Percentiles rank a stretch among this genome's conserved stretches.
These are phyloP conservation scores for Bruguiera sexangula DNA, from an alignment of 345 rosid genomes.

Conservation along the genomic window DNA sequence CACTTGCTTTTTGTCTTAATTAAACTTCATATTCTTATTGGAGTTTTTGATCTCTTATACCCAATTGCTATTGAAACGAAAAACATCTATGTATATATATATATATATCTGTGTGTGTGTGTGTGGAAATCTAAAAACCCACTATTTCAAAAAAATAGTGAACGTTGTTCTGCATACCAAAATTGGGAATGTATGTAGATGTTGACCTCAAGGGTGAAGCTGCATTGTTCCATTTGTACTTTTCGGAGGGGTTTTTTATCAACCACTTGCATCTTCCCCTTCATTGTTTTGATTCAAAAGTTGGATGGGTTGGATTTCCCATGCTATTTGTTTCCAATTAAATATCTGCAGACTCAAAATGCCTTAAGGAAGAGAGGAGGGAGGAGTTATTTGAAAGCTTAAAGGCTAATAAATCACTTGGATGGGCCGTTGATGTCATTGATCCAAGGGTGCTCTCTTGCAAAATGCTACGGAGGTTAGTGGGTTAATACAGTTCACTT, in stretches of 20 bases:
- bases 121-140: too few species aligned
- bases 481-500: slow-evolving; percentile 3
- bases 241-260: too few species aligned
- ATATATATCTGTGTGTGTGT: too few species aligned
- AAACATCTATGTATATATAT: too few species aligned
- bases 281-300: neutral
- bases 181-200: too few species aligned
- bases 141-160: too few species aligned
- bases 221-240: neutral
- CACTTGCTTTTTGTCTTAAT: too few species aligned
- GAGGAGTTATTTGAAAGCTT: slow-evolving; percentile 73
- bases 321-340: neutral
- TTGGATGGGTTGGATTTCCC: neutral
- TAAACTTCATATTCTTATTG: too few species aligned
- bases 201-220: neutral
- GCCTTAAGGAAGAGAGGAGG: slow-evolving; percentile 90
- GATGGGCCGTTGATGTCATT: slow-evolving; percentile 96
- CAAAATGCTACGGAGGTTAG: slow-evolving; percentile 84
- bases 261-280: too few species aligned
- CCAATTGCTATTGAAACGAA: too few species aligned
- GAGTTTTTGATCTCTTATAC: too few species aligned
- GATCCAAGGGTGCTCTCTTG: slow-evolving; percentile 91
- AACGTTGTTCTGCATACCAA: too few species aligned
- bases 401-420: slow-evolving; percentile 69
- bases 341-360: slow-evolving; percentile 68